phyloP scores from a whole-genome alignment of 2,329 filamentous ascomycete species.

The Nannizzia gypsea region DNA sequence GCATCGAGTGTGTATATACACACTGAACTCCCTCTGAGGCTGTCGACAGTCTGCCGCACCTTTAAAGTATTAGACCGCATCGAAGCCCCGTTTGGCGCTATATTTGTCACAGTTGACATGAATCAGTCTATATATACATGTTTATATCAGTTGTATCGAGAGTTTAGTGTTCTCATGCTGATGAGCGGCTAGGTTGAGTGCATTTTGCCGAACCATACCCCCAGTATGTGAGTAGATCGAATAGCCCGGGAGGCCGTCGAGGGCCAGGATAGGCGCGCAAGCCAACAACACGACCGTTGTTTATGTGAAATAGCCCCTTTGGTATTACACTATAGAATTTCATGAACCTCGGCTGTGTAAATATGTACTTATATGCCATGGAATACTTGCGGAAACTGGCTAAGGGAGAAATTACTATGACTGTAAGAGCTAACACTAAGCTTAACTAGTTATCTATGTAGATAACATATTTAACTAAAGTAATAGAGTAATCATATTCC shows the following conservation, averaged over 20 bases:
- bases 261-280: constrained; percentile 13
- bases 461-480: too few species aligned
- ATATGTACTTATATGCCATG: too few species aligned
- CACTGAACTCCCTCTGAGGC: not conserved
- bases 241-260: constrained; percentile 10
- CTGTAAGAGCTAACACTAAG: too few species aligned
- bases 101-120: not conserved
- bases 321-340: constrained; percentile 13
- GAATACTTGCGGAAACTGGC: too few species aligned
- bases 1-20: not conserved
- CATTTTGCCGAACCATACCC: constrained; percentile 15
- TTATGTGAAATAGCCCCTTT: constrained; percentile 16
- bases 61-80: constrained; percentile 12
- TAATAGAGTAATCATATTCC: too few species aligned
- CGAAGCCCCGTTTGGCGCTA: constrained; percentile 12
- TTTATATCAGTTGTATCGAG: not conserved
- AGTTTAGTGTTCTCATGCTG: constrained; percentile 7
- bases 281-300: constrained; percentile 12
- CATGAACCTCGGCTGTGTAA: not conserved
- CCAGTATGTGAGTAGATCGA: constrained; percentile 15
- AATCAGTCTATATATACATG: not conserved
- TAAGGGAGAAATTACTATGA: too few species aligned
- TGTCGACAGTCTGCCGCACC: not conserved
- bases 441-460: too few species aligned
- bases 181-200: constrained; percentile 14